phyloP scores from a whole-genome alignment of 2,329 filamentous ascomycete species.

The Pseudopithomyces maydicus region DNA sequence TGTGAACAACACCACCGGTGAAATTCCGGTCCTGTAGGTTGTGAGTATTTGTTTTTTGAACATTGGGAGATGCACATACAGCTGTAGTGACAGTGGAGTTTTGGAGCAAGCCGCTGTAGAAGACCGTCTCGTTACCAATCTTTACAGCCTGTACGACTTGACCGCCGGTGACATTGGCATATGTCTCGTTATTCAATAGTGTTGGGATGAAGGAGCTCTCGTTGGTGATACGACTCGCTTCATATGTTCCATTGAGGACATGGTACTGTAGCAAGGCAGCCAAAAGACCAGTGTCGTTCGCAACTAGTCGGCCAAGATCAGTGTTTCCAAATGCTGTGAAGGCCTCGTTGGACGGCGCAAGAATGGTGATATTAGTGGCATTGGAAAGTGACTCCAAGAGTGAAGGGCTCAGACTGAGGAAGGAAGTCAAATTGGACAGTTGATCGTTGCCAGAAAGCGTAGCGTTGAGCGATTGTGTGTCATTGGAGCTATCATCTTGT shows the following conservation, averaged over 20 bases:
- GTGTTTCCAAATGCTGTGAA: slow-evolving; percentile 47
- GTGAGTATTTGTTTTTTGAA: background rate
- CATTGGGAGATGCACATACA: slow-evolving; percentile 43
- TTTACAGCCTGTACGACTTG: slow-evolving; percentile 60
- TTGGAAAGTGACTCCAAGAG: slow-evolving; percentile 45
- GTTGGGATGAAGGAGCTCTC: slow-evolving; percentile 54
- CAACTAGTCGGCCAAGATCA: slow-evolving; percentile 33
- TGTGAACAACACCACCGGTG: slow-evolving; percentile 53
- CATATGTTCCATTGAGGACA: slow-evolving; percentile 59
- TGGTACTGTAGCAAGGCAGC: slow-evolving; percentile 62
- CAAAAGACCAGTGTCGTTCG: slow-evolving; percentile 39
- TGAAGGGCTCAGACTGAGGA: slow-evolving; percentile 45
- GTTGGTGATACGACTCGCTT: slow-evolving; percentile 43
- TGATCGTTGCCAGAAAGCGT: slow-evolving; percentile 31
- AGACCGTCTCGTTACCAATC: slow-evolving; percentile 50
- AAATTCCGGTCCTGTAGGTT: slow-evolving; percentile 47
- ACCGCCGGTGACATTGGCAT: slow-evolving; percentile 64
- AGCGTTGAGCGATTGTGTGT: slow-evolving; percentile 34
- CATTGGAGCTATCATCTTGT: slow-evolving; percentile 23
- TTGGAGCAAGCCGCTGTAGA: slow-evolving; percentile 59
- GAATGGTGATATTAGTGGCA: slow-evolving; percentile 60
- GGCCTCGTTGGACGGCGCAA: slow-evolving; percentile 62
- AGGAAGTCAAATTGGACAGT: slow-evolving; percentile 38
- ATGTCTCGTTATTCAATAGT: slow-evolving; percentile 57
- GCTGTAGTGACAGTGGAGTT: slow-evolving; percentile 56